Evolutionary conservation across 2,329 filamentous ascomycete species (phyloP).

Genomic region (Colletotrichum liaoningense): DNA sequence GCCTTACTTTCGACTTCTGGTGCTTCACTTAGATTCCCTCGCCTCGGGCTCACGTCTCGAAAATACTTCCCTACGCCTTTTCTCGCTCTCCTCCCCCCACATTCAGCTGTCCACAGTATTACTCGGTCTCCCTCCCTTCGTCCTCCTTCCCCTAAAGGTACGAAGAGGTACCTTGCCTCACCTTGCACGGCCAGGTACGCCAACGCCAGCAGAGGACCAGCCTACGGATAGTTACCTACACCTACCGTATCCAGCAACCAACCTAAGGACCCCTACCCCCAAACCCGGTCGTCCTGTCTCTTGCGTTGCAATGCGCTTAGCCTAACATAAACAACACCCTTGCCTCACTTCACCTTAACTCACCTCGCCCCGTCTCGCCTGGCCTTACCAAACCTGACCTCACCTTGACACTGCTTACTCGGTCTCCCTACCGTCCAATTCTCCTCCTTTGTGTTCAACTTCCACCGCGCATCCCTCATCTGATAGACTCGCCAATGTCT

Average conservation of each 20-base stretch:
- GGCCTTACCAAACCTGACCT: neutral
- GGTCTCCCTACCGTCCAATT: slow-evolving; percentile 1
- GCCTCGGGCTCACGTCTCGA: neutral
- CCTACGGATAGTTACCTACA: neutral
- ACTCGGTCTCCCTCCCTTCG: neutral
- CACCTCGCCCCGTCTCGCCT: neutral
- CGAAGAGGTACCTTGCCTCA: neutral
- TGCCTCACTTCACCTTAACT: slow-evolving; percentile 16
- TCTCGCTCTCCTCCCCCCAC: neutral
- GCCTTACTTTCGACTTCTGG: neutral
- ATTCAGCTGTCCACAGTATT: neutral
- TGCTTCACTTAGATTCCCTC: neutral
- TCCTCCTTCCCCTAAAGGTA: too few species aligned
- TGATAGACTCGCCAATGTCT: slow-evolving; percentile 8
- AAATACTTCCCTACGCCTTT: neutral
- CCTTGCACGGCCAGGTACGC: neutral
- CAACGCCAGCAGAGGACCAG: neutral
- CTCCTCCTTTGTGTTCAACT: neutral
- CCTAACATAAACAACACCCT: slow-evolving; percentile 16
- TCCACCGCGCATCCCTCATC: neutral
- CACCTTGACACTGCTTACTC: slow-evolving; percentile 1
- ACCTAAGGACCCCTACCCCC: slow-evolving; percentile 3
- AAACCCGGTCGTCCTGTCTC: slow-evolving; percentile 20
- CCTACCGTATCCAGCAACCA: neutral
- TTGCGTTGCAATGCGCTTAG: slow-evolving; percentile 24